Percentiles rank a stretch among this genome's conserved stretches.
phyloP scores from a whole-genome alignment of 257 asterid genomes.

The Nicotiana undulata region DNA sequence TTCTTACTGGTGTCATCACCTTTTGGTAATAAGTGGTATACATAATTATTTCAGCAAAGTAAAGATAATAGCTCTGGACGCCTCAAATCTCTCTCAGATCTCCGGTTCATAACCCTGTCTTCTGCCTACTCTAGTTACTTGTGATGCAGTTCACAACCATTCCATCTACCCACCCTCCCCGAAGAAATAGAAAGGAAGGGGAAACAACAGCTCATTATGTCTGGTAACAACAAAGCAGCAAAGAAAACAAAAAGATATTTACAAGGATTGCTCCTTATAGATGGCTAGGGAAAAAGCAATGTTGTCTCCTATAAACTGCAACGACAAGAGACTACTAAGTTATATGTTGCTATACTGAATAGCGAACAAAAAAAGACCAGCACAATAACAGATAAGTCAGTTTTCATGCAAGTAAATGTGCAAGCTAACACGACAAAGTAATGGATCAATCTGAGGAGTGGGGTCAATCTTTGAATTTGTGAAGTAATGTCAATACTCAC shows the following conservation, averaged over 20 bases:
- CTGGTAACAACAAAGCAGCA: background rate
- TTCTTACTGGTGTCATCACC: background rate
- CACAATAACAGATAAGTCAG: background rate
- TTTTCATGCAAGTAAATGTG: background rate
- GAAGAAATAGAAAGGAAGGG: background rate
- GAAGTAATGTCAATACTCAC: slow-evolving; percentile 27
- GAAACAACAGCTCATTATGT: slow-evolving; percentile 1
- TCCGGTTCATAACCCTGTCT: background rate
- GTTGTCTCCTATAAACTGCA: background rate
- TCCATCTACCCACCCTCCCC: background rate
- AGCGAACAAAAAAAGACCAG: background rate
- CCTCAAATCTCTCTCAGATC: background rate
- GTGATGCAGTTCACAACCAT: background rate
- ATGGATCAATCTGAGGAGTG: background rate
- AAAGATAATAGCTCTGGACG: background rate
- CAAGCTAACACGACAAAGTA: background rate
- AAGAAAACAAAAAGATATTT: background rate
- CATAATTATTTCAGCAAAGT: background rate
- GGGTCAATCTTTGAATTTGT: background rate
- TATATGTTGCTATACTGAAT: background rate
- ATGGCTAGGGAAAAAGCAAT: background rate
- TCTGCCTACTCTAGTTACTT: background rate
- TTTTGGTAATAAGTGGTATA: background rate
- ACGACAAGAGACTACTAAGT: background rate
- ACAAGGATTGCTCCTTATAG: background rate